These are phyloP conservation scores for Fragaria iinumae DNA, from an alignment of 306 rosid genomes.

Conservation along the genomic window DNA sequence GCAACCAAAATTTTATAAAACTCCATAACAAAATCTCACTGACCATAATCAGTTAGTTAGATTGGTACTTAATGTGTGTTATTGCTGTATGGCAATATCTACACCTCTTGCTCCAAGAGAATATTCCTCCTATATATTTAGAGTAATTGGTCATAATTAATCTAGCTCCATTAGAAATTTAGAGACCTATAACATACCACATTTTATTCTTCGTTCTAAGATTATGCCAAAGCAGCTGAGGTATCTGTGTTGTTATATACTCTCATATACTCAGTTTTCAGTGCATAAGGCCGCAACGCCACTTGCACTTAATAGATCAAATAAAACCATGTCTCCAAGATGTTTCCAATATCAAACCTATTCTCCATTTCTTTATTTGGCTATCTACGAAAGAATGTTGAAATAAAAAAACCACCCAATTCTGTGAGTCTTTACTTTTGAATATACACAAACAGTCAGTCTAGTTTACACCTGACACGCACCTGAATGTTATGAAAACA, in stretches of 20 bases:
- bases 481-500: slow-evolving; percentile 1
- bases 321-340: neutral
- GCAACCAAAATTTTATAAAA: neutral
- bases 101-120: slow-evolving; percentile 7
- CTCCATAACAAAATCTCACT: neutral
- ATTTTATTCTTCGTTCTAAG: neutral
- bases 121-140: neutral
- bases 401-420: no score
- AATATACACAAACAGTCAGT: neutral
- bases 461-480: slow-evolving; percentile 10
- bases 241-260: neutral
- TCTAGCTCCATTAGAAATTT: neutral
- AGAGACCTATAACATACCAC: neutral
- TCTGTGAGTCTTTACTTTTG: no score
- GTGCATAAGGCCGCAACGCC: neutral
- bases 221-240: neutral
- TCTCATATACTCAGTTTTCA: neutral
- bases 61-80: no score
- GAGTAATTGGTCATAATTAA: neutral
- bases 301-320: neutral
- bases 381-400: no score
- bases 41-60: neutral
- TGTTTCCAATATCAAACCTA: neutral
- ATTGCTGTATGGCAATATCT: neutral
- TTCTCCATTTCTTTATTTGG: neutral